Base-by-base conservation (phyloP, 345 rosid genomes). In the Erysimum cheiranthoides region DNA sequence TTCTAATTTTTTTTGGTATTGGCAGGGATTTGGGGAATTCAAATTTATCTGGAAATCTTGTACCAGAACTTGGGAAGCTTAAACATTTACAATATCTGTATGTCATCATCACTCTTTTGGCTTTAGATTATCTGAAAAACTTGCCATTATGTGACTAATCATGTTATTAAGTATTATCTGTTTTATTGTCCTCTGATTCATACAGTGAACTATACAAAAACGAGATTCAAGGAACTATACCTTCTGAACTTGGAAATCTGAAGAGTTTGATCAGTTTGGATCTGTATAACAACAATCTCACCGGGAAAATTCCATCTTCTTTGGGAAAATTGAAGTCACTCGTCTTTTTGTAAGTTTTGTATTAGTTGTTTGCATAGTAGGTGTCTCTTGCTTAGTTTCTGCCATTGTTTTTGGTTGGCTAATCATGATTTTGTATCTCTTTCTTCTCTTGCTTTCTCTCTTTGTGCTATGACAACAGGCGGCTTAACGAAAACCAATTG, bases 51-150 rank as follows among this genome's bases (percentile, higher is more conserved):
- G 97, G 97, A 66, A 90, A 84, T 83, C 85, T 93, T 47, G 97
- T 87, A 42, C 86, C 94, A 12, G 94, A 93, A 35, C 91, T 93
- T 31, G 94, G 93, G 58, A 88, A 87, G 77, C 88, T 93, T 31
- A 82, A 91, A 75, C 94, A 87, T 74, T 77, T 93, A 84, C 93
- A 90, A 73, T 93, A 93, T 74, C 82, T 93, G 98, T 93, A 86
- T 47, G 96, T 1, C 3, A 30, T 86, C 47, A 36, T 59, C 64
- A 75, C 57, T n/a, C 27, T 25, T 66, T 25, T 39, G 10, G 3
- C 21, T 56, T 61, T 50, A 27, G 6, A 30, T 16, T 18, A 14
- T 73, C 16, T 46, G 31, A 10, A 32, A 18, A 11, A 9, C 0
- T 21, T 10, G 35, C 6, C 21, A 54, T 56, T 31, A 30, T 30